A percentile compares a stretch with the other conserved stretches of the same genome.
These are phyloP conservation scores for Hibiscus mutabilis DNA, from an alignment of 345 rosid genomes.

Conservation along the genomic window DNA sequence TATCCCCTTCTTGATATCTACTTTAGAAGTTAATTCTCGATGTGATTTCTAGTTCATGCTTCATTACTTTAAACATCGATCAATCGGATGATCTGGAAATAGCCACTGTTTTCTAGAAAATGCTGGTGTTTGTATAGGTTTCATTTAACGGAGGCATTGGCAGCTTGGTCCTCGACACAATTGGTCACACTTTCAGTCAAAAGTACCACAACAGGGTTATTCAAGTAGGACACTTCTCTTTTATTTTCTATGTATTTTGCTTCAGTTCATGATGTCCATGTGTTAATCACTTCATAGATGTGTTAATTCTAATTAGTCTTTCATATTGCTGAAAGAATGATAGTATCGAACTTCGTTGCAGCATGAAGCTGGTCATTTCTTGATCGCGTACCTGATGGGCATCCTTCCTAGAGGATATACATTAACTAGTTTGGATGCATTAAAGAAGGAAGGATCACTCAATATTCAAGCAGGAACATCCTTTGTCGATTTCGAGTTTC, in stretches of 20 bases:
- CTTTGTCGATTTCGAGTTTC: conserved; percentile 82
- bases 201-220: conserved; percentile 77
- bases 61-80: background rate
- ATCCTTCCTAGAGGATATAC: conserved; percentile 77
- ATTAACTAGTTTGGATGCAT: conserved; percentile 68
- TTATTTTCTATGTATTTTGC: background rate
- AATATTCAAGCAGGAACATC: conserved; percentile 92
- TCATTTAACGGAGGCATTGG: conserved; percentile 82
- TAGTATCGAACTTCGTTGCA: conserved; percentile 18
- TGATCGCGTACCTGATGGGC: conserved; percentile 78
- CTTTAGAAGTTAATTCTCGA: background rate
- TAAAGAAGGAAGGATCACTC: conserved; percentile 82
- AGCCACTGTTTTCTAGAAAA: background rate
- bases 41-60: background rate
- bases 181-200: conserved; percentile 71
- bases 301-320: background rate
- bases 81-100: background rate
- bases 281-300: background rate
- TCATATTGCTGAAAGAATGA: background rate
- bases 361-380: conserved; percentile 99
- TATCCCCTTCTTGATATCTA: background rate
- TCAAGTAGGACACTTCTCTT: conserved; percentile 40
- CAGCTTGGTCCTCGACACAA: conserved; percentile 71
- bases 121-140: conserved; percentile 32
- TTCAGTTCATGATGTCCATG: background rate